Percentiles rank a stretch among this genome's conserved stretches.
Evolutionary conservation across 257 asterid genomes (phyloP).

Genomic region (Solanum commersonii): DNA sequence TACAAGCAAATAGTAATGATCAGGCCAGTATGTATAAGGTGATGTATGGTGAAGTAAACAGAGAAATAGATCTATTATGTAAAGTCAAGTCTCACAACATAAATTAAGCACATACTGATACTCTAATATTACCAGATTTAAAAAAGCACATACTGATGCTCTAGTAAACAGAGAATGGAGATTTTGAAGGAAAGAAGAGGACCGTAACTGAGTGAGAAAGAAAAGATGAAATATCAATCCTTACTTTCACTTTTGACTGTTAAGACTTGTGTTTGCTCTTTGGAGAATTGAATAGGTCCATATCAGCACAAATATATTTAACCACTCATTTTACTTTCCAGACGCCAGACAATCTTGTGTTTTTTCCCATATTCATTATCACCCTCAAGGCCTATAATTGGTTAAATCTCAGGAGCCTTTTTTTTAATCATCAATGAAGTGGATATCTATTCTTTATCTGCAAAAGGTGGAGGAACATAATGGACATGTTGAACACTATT

Average conservation of each 20-base stretch:
- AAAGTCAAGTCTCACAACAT: not conserved
- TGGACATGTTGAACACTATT: not conserved
- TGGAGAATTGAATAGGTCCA: not conserved
- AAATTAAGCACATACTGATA: not conserved
- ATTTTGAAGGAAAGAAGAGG: not conserved
- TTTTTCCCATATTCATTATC: not conserved
- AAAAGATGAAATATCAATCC: not conserved
- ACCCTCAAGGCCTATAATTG: not conserved
- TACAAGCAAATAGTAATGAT: not conserved
- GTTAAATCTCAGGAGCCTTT: not conserved
- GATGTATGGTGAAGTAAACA: not conserved
- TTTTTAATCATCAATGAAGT: not conserved
- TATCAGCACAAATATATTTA: not conserved
- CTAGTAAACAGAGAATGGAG: not conserved
- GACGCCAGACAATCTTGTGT: not conserved
- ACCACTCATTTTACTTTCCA: not conserved
- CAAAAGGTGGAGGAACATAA: not conserved
- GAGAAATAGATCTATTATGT: not conserved
- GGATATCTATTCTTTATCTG: not conserved
- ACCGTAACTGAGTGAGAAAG: not conserved
- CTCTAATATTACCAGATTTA: not conserved
- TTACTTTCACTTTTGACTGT: not conserved
- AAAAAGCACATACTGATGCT: not conserved
- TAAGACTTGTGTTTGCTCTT: not conserved
- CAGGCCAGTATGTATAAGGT: not conserved